Conservation (phyloP, 805 yeast genomes). For the Alloascoidea africana region DNA sequence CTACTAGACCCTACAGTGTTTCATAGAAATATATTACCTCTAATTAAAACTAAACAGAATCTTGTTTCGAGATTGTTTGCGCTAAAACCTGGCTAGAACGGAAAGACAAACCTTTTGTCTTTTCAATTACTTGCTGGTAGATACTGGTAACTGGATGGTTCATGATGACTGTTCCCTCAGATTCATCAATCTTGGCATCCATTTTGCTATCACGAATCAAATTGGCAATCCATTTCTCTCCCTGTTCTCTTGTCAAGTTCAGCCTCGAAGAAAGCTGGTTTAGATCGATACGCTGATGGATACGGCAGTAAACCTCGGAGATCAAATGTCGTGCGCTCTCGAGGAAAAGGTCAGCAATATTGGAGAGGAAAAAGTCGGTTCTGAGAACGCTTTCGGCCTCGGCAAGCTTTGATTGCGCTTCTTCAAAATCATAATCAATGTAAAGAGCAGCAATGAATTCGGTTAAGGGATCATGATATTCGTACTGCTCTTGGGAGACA, state of each 20-base stretch:
- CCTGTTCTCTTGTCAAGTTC: constrained; percentile 29
- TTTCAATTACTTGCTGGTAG: constrained; percentile 54
- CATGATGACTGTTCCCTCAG: constrained; percentile 35
- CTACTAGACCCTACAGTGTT: too few species aligned
- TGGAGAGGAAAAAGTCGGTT: constrained; percentile 41
- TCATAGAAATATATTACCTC: too few species aligned
- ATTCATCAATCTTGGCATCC: constrained; percentile 38
- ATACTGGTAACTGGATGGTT: constrained; percentile 38
- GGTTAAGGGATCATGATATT: constrained; percentile 51
- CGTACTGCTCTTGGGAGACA: constrained; percentile 46
- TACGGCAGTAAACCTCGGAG: constrained; percentile 37
- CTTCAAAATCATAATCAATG: constrained; percentile 42
- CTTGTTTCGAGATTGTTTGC: constrained; percentile 23
- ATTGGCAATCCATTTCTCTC: constrained; percentile 35
- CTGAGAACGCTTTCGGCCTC: constrained; percentile 32
- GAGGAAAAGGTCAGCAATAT: constrained; percentile 24
- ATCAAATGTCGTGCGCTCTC: constrained; percentile 34
- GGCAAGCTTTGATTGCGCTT: constrained; percentile 30
- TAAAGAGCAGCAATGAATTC: constrained; percentile 38
- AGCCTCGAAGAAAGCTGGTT: constrained; percentile 27
- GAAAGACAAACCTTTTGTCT: constrained; percentile 49
- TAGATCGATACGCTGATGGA: constrained; percentile 34
- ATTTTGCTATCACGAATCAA: constrained; percentile 32
- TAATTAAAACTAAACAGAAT: constrained; percentile 2
- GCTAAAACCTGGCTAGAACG: constrained; percentile 41